These are phyloP conservation scores for Pichia insulana DNA, from an alignment of 805 yeast species.

Conservation along the genomic window DNA sequence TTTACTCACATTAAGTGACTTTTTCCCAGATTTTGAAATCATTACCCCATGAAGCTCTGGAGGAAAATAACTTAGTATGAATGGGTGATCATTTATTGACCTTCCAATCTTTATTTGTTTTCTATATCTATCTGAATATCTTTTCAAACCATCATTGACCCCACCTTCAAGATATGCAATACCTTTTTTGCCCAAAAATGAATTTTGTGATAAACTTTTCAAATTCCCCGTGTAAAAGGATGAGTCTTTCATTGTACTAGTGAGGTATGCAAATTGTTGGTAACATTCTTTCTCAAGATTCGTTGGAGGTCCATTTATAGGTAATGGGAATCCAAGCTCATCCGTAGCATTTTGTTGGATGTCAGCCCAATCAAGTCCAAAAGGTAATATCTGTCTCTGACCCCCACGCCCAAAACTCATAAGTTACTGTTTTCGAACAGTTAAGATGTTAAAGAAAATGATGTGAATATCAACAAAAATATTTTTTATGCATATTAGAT, in stretches of 20 bases:
- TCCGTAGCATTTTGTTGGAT: constrained; percentile 34
- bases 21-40: constrained; percentile 36
- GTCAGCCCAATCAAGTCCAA: constrained; percentile 64
- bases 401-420: constrained; percentile 53
- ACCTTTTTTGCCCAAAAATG: not conserved
- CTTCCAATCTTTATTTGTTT: constrained; percentile 62
- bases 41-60: constrained; percentile 64
- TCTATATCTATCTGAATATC: constrained; percentile 75
- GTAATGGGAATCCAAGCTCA: constrained; percentile 38
- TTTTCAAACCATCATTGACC: constrained; percentile 59
- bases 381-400: constrained; percentile 45
- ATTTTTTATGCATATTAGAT: too few species aligned
- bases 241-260: constrained; percentile 49
- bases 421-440: too few species aligned
- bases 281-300: constrained; percentile 43
- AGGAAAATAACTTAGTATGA: constrained; percentile 63
- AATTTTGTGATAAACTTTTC: constrained; percentile 12
- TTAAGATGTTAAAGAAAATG: too few species aligned
- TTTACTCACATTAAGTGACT: constrained; percentile 34
- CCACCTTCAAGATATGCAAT: constrained; percentile 30
- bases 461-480: too few species aligned
- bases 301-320: constrained; percentile 54
- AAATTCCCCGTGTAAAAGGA: constrained; percentile 58
- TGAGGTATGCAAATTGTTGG: constrained; percentile 45
- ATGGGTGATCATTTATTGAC: constrained; percentile 73